Percentiles rank a stretch among this genome's conserved stretches.
Evolutionary conservation across 169 alveolate genomes (phyloP).

Genomic region (Plasmodium inui): DNA sequence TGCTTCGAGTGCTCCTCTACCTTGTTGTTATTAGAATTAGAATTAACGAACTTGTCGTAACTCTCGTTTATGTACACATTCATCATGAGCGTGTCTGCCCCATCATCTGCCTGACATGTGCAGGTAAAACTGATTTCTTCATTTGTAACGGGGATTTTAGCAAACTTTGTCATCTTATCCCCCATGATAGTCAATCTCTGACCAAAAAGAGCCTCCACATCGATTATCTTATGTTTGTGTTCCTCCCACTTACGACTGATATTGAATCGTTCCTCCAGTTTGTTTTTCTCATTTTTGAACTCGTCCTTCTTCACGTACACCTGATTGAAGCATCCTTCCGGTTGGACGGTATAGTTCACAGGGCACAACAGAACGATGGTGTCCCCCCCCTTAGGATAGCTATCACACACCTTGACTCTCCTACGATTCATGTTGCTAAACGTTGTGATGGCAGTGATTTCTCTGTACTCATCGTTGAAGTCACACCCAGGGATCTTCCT

Average conservation of each 20-base stretch:
- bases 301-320: slow-evolving; percentile 15
- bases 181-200: neutral
- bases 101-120: slow-evolving; percentile 27
- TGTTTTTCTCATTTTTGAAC: neutral
- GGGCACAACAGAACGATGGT: slow-evolving; percentile 28
- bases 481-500: slow-evolving; percentile 39
- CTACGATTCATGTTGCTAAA: neutral
- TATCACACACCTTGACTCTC: slow-evolving; percentile 19
- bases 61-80: slow-evolving; percentile 40
- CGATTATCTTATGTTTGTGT: slow-evolving; percentile 24
- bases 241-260: slow-evolving; percentile 19
- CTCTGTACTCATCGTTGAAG: slow-evolving; percentile 23
- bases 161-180: slow-evolving; percentile 10
- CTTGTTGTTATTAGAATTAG: neutral
- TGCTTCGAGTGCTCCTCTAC: neutral
- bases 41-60: slow-evolving; percentile 8
- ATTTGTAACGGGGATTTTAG: slow-evolving; percentile 15
- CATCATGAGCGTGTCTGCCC: slow-evolving; percentile 31
- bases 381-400: slow-evolving; percentile 40
- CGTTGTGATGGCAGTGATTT: slow-evolving; percentile 25
- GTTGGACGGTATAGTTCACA: slow-evolving; percentile 4
- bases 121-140: slow-evolving; percentile 35
- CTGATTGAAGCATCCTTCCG: slow-evolving; percentile 29
- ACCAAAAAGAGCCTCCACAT: neutral
- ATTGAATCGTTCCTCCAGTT: neutral